phyloP scores from a whole-genome alignment of 179 eudicot species.

The Sideroxylon spinosum region DNA sequence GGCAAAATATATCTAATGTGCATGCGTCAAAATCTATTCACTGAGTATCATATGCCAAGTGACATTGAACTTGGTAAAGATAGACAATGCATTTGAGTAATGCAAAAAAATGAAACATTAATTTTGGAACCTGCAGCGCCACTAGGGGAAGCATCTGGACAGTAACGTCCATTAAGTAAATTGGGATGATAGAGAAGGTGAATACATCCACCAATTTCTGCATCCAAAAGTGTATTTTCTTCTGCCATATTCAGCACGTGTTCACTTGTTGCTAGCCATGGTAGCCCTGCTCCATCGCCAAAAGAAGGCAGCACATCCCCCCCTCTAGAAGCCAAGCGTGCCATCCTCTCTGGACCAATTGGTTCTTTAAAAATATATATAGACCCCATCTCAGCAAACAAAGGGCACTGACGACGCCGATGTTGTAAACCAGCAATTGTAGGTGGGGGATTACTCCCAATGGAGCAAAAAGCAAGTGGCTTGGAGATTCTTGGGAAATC shows the following conservation, averaged over 20 bases:
- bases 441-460: conserved; percentile 97
- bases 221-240: conserved; percentile 76
- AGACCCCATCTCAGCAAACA: conserved; percentile 99
- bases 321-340: conserved; percentile 91
- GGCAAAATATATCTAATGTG: background rate
- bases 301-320: conserved; percentile 92
- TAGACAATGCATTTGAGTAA: background rate
- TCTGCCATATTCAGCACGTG: conserved; percentile 63
- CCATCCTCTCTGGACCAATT: conserved; percentile 86
- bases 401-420: conserved; percentile 95
- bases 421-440: conserved; percentile 98
- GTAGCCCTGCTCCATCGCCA: conserved; percentile 80
- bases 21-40: background rate
- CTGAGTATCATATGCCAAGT: background rate
- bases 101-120: conserved; percentile 2
- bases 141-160: conserved; percentile 97
- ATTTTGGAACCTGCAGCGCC: conserved; percentile 79
- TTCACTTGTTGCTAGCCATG: conserved; percentile 83
- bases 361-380: conserved; percentile 92
- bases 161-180: conserved; percentile 86
- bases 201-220: conserved; percentile 73
- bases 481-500: conserved; percentile 89
- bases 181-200: conserved; percentile 94
- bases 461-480: conserved; percentile 96
- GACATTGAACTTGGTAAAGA: background rate